Evolutionary conservation across 106 monocot species (phyloP).

Genomic region (Dendrobium huoshanense): DNA sequence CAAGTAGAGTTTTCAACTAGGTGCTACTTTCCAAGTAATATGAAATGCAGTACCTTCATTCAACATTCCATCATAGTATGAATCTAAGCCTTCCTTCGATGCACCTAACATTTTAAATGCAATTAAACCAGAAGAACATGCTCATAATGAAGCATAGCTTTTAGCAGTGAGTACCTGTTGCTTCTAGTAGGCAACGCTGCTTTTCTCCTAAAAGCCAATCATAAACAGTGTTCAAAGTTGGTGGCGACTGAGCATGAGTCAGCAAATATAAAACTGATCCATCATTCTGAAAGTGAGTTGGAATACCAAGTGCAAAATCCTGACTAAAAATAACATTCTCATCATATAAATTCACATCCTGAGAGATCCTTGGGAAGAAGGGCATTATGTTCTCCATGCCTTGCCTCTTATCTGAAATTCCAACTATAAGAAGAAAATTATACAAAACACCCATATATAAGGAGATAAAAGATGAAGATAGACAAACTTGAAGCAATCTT

Average conservation of each 20-base stretch:
- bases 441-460: neutral
- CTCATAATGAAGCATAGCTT: neutral
- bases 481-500: neutral
- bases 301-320: constrained; percentile 41
- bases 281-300: constrained; percentile 88
- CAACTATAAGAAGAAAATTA: neutral
- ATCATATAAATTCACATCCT: constrained; percentile 18
- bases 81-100: neutral
- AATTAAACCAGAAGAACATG: neutral
- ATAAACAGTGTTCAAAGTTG: constrained; percentile 39
- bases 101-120: constrained; percentile 1
- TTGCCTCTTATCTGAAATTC: constrained; percentile 24
- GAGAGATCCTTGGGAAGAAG: constrained; percentile 32
- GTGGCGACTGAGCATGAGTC: constrained; percentile 62
- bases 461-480: neutral
- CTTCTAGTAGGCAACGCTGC: constrained; percentile 3
- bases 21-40: neutral
- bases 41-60: neutral
- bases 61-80: neutral
- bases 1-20: neutral
- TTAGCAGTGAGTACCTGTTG: constrained; percentile 12
- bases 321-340: constrained; percentile 13
- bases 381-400: constrained; percentile 24
- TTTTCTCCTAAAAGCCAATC: constrained; percentile 41
- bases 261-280: constrained; percentile 78